Evolutionary conservation across 1,139 yeast genomes (phyloP).

Genomic region (Geotrichum phurueaensis): DNA sequence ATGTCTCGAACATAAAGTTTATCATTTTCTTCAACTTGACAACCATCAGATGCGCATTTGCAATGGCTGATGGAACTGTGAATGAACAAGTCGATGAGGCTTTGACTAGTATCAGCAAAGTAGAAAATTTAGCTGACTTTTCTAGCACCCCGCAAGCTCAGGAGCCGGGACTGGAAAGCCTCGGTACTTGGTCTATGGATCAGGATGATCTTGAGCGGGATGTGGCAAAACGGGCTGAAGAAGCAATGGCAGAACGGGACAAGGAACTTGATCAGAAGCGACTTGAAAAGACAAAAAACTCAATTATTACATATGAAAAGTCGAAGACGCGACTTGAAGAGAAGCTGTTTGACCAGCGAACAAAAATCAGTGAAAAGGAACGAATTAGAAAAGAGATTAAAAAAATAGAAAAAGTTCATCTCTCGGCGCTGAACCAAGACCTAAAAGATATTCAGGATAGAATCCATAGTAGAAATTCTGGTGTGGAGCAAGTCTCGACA

Average conservation of each 20-base stretch:
- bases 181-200: constrained; percentile 44
- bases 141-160: background rate
- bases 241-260: constrained; percentile 54
- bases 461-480: constrained; percentile 34
- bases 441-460: constrained; percentile 59
- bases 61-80: background rate
- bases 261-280: constrained; percentile 70
- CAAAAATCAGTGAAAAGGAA: constrained; percentile 62
- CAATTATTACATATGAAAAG: constrained; percentile 37
- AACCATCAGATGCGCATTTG: background rate
- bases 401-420: constrained; percentile 47
- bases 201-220: constrained; percentile 69
- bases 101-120: background rate
- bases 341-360: constrained; percentile 47
- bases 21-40: background rate
- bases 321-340: constrained; percentile 46
- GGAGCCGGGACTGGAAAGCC: constrained; percentile 21
- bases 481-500: constrained; percentile 14
- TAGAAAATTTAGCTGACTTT: background rate
- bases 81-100: background rate
- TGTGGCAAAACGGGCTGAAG: constrained; percentile 63
- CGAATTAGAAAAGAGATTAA: constrained; percentile 51
- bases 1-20: background rate
- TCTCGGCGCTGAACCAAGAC: constrained; percentile 52
- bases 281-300: constrained; percentile 53